Base-by-base conservation (phyloP, 176 grass and related monocot species). In the Oryza officinalis region DNA sequence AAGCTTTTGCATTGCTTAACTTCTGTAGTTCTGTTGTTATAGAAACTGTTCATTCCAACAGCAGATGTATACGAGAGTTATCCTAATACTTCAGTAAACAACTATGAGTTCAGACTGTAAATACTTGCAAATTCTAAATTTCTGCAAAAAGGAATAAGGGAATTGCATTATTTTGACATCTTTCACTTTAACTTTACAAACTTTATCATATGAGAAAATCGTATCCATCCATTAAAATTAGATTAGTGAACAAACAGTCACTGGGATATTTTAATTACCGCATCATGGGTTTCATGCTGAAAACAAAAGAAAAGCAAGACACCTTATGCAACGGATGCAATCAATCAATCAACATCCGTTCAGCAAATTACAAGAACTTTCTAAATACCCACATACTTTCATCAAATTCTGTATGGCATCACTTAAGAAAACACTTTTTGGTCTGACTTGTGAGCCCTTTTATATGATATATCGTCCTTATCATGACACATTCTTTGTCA, bases 321-420 rank as follows among this genome's bases (percentile, higher is more conserved):
- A 6, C 4, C 17, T 52, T 63, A 61, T 71, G 52, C 31, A 86
- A 63, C 38, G 57, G 22, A 52, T 74, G 31, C 12, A 67, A 25
- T 9, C 17, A 54, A 77, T 1, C 23, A n/a, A 66, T 20, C 40
- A 61, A 15, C 1, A 65, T 25, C 10, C 14, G 2, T 65, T 65
- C 23, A 80, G 10, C 15, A 27, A 73, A 44, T 65, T 52, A 4
- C 30, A 5, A 65, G 26, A 15, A 65, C 37, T 74, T 23, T 13
- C 43, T 69, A 74, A 31, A 64, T 81, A 61, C 13, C 70, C 68
- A 57, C n/a, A 69, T 57, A 18, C 67, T 23, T 75, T 30, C 40
- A 84, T 54, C 43, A n/a, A 80, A 89, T 20, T 33, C 0, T 12
- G 37, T 23, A 63, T 13, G 20, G 2, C 59, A 40, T 22, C 10